Conservation (phyloP, 2,329 filamentous ascomycete genomes). For the Parastagonospora avenae region DNA sequence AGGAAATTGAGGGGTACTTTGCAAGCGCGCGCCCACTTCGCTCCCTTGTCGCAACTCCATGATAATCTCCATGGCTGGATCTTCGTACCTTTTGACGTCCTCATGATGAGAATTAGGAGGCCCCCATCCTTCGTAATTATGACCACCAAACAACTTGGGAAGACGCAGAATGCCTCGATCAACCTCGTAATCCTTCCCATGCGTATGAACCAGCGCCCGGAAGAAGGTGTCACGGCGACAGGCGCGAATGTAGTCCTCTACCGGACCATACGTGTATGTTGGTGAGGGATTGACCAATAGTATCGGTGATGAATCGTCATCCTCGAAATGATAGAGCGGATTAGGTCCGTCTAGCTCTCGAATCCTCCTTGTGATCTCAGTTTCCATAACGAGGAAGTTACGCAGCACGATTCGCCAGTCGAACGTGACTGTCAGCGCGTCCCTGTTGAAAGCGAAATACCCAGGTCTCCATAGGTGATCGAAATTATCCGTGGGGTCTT, state of each 20-base stretch:
- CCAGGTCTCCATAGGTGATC: not conserved
- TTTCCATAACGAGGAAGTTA: not conserved
- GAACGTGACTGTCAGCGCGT: not conserved
- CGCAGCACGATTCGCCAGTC: not conserved
- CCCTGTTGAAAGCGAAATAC: not conserved
- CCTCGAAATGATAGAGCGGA: too few species aligned
- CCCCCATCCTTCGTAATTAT: too few species aligned
- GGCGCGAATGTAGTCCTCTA: not conserved
- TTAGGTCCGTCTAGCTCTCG: not conserved
- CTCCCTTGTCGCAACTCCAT: not conserved
- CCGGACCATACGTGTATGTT: not conserved
- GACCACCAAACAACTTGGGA: too few species aligned
- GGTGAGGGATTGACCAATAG: not conserved
- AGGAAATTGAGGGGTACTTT: too few species aligned
- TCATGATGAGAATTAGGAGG: too few species aligned
- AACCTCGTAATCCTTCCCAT: too few species aligned
- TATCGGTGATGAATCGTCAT: not conserved
- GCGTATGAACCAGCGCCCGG: not conserved
- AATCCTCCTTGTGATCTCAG: not conserved
- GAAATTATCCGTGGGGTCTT: not conserved
- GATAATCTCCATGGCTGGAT: not conserved
- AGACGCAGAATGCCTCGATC: too few species aligned
- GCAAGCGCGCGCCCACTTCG: too few species aligned
- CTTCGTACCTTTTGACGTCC: not conserved
- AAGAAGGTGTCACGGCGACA: not conserved